Percentiles rank a stretch among this genome's conserved stretches.
Conservation (phyloP, 495 filamentous ascomycete species). For the Stereocaulon alpinum region DNA sequence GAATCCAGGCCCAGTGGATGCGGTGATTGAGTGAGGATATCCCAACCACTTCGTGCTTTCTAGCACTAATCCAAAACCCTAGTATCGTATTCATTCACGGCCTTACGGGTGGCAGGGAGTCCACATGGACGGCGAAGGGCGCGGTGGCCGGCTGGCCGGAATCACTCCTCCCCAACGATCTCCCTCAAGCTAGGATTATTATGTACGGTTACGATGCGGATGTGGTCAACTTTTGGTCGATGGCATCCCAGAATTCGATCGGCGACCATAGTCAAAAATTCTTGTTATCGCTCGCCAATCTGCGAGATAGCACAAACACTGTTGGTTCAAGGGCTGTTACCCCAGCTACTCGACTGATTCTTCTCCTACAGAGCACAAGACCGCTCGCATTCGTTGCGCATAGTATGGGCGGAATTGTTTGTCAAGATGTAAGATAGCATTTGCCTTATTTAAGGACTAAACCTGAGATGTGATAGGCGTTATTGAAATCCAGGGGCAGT, state of each 20-base stretch:
- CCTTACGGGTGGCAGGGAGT: slow-evolving; percentile 14
- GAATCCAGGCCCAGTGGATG: too few relatives aligned
- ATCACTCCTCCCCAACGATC: slow-evolving; percentile 16
- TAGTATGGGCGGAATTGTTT: slow-evolving; percentile 34
- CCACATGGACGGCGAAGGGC: slow-evolving; percentile 14
- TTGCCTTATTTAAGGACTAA: too few relatives aligned
- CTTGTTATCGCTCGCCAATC: slow-evolving; percentile 8
- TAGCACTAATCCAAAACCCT: not conserved
- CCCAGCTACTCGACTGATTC: too few relatives aligned
- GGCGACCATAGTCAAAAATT: slow-evolving; percentile 13
- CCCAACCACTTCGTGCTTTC: too few relatives aligned
- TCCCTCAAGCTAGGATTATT: slow-evolving; percentile 32
- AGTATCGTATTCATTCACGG: slow-evolving; percentile 18
- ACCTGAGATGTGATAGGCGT: not conserved
- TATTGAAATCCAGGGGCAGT: slow-evolving; percentile 9
- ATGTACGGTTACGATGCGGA: slow-evolving; percentile 38
- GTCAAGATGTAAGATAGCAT: slow-evolving; percentile 28
- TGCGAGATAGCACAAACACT: slow-evolving; percentile 12
- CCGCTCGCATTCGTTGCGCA: slow-evolving; percentile 34
- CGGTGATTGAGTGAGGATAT: too few relatives aligned
- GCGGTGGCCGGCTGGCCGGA: slow-evolving; percentile 25
- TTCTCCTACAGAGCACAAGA: not conserved
- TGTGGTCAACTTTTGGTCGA: slow-evolving; percentile 20
- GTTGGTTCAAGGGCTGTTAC: too few relatives aligned
- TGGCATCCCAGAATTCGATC: slow-evolving; percentile 15